phyloP scores from a whole-genome alignment of 805 yeast genomes.

The Metschnikowia sp. region DNA sequence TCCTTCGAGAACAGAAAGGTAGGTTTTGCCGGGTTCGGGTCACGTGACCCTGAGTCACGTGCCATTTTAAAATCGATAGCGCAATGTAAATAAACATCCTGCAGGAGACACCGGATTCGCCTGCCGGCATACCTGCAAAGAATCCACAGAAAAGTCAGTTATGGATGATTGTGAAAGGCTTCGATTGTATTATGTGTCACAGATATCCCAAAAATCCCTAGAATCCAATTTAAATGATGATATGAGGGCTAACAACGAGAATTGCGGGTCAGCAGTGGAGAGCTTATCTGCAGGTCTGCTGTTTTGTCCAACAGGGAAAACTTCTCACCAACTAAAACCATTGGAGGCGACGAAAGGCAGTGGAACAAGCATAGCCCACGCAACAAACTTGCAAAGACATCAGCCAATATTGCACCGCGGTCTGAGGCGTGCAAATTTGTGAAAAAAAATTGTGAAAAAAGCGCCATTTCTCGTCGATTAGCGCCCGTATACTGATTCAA shows the following conservation, averaged over 20 bases:
- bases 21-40: neutral
- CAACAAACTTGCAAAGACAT: neutral
- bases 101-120: constrained; percentile 2
- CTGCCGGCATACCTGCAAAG: neutral
- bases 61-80: neutral
- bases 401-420: too few species aligned
- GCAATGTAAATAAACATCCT: constrained; percentile 13
- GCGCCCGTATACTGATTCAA: too few species aligned
- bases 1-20: neutral
- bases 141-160: too few species aligned
- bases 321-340: constrained; percentile 12
- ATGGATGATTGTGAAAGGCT: too few species aligned
- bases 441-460: too few species aligned
- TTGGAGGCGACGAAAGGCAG: neutral
- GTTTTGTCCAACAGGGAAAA: constrained; percentile 19
- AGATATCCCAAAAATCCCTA: too few species aligned
- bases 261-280: too few species aligned
- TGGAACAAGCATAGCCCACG: neutral
- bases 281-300: constrained; percentile 14
- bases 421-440: too few species aligned
- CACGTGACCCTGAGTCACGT: constrained; percentile 1
- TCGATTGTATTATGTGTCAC: too few species aligned
- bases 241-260: too few species aligned
- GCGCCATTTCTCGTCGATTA: too few species aligned
- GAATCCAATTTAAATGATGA: too few species aligned